Conservation (phyloP, 441 rosid species). For the Iberis amara region DNA sequence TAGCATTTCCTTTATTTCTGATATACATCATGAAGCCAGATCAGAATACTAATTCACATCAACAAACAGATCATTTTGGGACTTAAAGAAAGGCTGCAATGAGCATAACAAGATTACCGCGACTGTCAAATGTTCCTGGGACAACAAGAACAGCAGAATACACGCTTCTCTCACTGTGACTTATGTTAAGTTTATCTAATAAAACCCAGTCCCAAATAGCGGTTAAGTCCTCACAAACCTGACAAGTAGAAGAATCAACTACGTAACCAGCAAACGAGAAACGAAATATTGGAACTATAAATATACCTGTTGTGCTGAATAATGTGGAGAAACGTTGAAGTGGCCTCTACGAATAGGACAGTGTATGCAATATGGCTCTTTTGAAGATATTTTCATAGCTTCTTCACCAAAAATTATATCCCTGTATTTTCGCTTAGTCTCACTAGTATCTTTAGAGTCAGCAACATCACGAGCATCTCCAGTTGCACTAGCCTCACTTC, state of each 20-base stretch:
- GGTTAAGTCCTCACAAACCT: slow-evolving; percentile 84
- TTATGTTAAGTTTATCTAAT: slow-evolving; percentile 56
- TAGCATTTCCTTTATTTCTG: slow-evolving; percentile 90
- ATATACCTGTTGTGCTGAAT: slow-evolving; percentile 77
- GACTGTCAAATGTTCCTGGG: slow-evolving; percentile 76
- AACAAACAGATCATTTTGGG: not conserved
- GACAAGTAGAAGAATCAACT: slow-evolving; percentile 17
- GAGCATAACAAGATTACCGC: slow-evolving; percentile 44
- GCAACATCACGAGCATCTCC: slow-evolving; percentile 35
- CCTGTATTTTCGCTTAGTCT: slow-evolving; percentile 42
- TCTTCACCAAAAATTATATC: slow-evolving; percentile 78
- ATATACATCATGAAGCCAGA: slow-evolving; percentile 25
- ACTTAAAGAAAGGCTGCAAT: slow-evolving; percentile 1
- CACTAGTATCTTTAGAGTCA: slow-evolving; percentile 36
- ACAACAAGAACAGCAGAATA: slow-evolving; percentile 76
- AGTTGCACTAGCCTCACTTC: slow-evolving; percentile 34
- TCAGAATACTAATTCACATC: slow-evolving; percentile 16
- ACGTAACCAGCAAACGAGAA: not conserved
- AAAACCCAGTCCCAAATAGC: slow-evolving; percentile 91
- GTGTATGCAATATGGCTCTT: slow-evolving; percentile 66
- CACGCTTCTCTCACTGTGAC: slow-evolving; percentile 50
- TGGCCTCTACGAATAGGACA: slow-evolving; percentile 95
- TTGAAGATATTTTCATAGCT: slow-evolving; percentile 65
- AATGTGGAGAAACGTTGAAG: slow-evolving; percentile 72
- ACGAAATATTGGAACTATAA: not conserved